Evolutionary conservation across 176 grass and related monocot species (phyloP), one percentile per base, ranked within the genome.

Genomic region (Tillandsia fasciculata): DNA sequence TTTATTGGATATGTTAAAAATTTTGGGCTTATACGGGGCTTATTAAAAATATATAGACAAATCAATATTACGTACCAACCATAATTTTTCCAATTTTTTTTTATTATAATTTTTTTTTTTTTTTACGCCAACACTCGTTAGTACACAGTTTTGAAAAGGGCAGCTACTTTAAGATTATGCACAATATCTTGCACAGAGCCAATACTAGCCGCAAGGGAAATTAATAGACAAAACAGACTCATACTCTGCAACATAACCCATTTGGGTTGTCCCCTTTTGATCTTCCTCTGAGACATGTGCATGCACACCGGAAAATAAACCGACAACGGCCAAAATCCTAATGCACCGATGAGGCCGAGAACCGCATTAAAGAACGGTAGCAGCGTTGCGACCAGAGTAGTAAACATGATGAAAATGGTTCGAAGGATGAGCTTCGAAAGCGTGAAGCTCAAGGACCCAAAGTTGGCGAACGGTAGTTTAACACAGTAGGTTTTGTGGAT

Each of bases 271-370:
- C 95, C 67, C 0, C 80, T 74, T 0, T 26, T 48, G 67, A 99
- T 99, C 24, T 78, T 76, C 50, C 81, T 83, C 70, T 91, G 79
- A 0, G 95, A 64, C 3, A 94, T 59, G 67, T 99, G 95, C 95
- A 99, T 99, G 72, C 73, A 72, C 22, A 99, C 84, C 9, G 95
- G 94, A 72, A 94, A 99, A 77, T 99, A 94, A 53, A 99, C 95
- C n/a, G 95, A 90, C 53, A 99, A 76, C 53, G 95, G 90, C 95
- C 95, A 99, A 84, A 99, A 99, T 0, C 95, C 95, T 0, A 99
- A 66, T 3, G 90, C 95, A 10, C 95, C 95, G 51, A 99, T 99
- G 50, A 99, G 83, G 0, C 95, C 95, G 3, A 99, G 82, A 48
- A 99, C 87, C 14, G 87, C 90, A 74, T 94, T 94, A 84, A 99